Evolutionary conservation across 805 yeast species (phyloP), one percentile per base, ranked within the genome.

Genomic region (Yamadazyma paraphyllophila): DNA sequence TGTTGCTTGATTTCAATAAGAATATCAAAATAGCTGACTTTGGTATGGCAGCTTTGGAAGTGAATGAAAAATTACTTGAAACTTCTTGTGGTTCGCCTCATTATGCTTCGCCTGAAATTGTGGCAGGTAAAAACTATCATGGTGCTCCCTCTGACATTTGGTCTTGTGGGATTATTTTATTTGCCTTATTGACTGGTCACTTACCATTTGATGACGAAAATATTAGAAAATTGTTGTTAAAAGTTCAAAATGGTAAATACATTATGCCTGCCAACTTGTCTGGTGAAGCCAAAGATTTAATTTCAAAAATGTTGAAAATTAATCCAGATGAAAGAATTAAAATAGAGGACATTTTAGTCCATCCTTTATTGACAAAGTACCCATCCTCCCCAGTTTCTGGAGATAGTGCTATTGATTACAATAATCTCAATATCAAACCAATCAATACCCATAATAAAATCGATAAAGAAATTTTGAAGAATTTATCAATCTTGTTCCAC

Each of bases 1-100:
- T 86, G 55, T 66, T 86, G 36, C 71, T 91, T 36, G 98, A 91
- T 68, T 83, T 84, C 60, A 78, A 88, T 62, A 80, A 83, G 51
- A 90, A 89, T 64, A 91, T 94, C 63, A 94, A 94, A 65, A 89
- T 94, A 54, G 99, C 99, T 8, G 99, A 94, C 67, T 94, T 94
- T 63, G 99, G 99, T 29, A 94, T 94, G 99, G 99, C 99, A 13
- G 98, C 99, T 6, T 71, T 94, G 38, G 98, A 94, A 63, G 80
- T 88, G 26, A 79, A 78, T 44, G 92, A 83, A 54, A 81, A 85
- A 56, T 69, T 92, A 59, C 73, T 94, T 47, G 97, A 92, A 63
- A 94, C 99, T 3, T 84, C 95, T 14, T 94, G 99, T 67, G 99
- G 99, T 1, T 90, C 97, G 13, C 99, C 99, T 7, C 99, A 94